Base-by-base conservation (phyloP, 106 monocot species). In the Dendrobium catenatum region DNA sequence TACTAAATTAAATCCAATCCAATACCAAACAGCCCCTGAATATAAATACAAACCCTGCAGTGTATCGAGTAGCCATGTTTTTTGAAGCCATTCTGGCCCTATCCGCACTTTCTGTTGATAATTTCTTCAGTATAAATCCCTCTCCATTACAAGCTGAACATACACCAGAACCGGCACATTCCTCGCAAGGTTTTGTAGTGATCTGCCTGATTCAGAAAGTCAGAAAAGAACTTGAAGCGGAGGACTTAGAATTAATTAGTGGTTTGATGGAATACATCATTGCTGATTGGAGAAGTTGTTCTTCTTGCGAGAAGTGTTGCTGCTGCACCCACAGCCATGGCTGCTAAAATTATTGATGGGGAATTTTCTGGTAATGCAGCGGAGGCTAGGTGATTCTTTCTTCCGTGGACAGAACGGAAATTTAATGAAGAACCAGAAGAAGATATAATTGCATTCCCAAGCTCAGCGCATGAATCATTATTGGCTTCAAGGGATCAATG, bases 91-190 rank as follows among this genome's bases (percentile, higher is more conserved):
- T 56, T 89, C 96, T 94, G 40, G 96, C 94, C 77, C 55, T 94
- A 40, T 85, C 88, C 55, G 96, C 90, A 81, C 77, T 90, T 77
- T 88, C 90, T 6, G 94, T 86, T 47, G 94, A 88, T 80, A 94
- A 51, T 79, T 89, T 87, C 84, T 94, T 97, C n/a, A 91, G 91
- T 43, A 90, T 70, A 74, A 94, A 97, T 72, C 96, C 96, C 77
- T 97, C 96, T 70, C 96, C 96, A 55, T 97, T 97, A 74, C 96
- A 94, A 75, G 78, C 87, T 7, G 85, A 26, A 76, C 96, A 97
- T 51, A 97, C 80, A 47, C 96, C 96, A 56, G 96, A 94, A 80
- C 94, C 96, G 24, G 80, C 89, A 81, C 96, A 97, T 78, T 97
- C 94, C 82, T 92, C 89, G 49, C 94, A 97, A 59, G 41, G 49